phyloP scores from a whole-genome alignment of 1,284 basidiomycete genomes.

The Trichosporon inkin region DNA sequence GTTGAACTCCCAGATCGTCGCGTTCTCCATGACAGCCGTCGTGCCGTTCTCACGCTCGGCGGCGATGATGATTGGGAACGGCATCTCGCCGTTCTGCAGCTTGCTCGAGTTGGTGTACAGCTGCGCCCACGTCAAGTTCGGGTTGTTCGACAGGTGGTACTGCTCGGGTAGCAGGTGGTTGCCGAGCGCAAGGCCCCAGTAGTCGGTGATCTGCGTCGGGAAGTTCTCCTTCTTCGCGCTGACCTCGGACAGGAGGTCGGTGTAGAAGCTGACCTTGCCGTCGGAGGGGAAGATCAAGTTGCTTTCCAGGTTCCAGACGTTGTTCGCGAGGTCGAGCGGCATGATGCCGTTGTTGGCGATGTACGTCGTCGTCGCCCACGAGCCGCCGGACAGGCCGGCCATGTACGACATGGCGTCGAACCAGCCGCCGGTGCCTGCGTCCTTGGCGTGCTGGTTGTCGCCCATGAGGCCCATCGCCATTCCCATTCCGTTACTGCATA shows the following conservation, averaged over 20 bases:
- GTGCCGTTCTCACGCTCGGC: conserved; percentile 39
- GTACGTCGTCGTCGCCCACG: conserved; percentile 46
- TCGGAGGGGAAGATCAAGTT: conserved; percentile 68
- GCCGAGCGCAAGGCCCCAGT: conserved; percentile 47
- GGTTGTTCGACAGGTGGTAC: conserved; percentile 39
- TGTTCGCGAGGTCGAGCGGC: conserved; percentile 39
- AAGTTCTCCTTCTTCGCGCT: conserved; percentile 45
- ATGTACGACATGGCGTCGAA: conserved; percentile 46
- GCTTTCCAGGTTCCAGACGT: conserved; percentile 50
- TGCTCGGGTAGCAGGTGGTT: conserved; percentile 45
- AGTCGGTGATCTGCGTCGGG: conserved; percentile 46
- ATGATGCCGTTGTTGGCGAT: conserved; percentile 42
- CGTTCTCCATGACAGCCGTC: conserved; percentile 34
- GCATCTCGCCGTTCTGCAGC: conserved; percentile 33
- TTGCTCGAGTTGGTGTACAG: conserved; percentile 28
- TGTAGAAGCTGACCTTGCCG: conserved; percentile 56
- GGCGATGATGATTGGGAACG: conserved; percentile 53
- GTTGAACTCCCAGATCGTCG: conserved; percentile 53
- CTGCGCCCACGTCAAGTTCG: conserved; percentile 46
- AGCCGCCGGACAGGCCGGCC: conserved; percentile 47
- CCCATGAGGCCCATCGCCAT: conserved; percentile 19
- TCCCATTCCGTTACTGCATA: conserved; percentile 24
- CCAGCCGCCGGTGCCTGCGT: conserved; percentile 39
- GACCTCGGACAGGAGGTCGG: conserved; percentile 50
- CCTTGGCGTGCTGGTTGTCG: conserved; percentile 9